Percentiles rank a stretch among this genome's conserved stretches.
Conservation (phyloP, 2,329 filamentous ascomycete species). For the Sporothrix variecibatus region DNA sequence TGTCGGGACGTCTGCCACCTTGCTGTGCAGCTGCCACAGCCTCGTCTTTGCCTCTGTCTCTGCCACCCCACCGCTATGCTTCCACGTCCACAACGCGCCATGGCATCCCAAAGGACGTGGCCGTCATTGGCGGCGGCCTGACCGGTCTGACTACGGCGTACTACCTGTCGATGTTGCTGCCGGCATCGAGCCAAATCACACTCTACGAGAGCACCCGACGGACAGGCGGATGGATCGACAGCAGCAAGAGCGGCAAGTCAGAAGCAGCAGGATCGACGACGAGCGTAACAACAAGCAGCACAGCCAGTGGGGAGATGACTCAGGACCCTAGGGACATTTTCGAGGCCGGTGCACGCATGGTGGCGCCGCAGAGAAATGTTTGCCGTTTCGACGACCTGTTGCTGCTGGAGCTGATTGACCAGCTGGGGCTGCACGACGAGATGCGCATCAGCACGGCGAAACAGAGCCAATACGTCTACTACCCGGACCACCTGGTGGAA, state of each 20-base stretch:
- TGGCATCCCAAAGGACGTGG: conserved; percentile 46
- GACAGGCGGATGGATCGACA: conserved; percentile 83
- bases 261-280: background rate
- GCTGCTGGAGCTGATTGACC: conserved; percentile 67
- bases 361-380: conserved; percentile 55
- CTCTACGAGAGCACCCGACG: conserved; percentile 73
- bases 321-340: conserved; percentile 55
- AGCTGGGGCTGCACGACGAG: conserved; percentile 42
- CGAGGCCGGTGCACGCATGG: conserved; percentile 79
- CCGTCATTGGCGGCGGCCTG: conserved; percentile 78
- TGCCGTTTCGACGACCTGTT: conserved; percentile 62
- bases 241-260: conserved; percentile 47
- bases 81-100: background rate
- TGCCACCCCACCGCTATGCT: background rate
- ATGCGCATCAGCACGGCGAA: conserved; percentile 54
- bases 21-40: conserved; percentile 6
- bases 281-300: background rate
- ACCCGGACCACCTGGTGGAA: conserved; percentile 76
- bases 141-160: conserved; percentile 79
- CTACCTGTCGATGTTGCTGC: conserved; percentile 70
- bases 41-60: background rate
- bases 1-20: background rate
- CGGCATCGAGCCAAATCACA: conserved; percentile 67
- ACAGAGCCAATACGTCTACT: conserved; percentile 76
- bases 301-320: background rate